These are phyloP conservation scores for Colletotrichum truncatum DNA, from an alignment of 2,329 filamentous ascomycete genomes.

Conservation along the genomic window DNA sequence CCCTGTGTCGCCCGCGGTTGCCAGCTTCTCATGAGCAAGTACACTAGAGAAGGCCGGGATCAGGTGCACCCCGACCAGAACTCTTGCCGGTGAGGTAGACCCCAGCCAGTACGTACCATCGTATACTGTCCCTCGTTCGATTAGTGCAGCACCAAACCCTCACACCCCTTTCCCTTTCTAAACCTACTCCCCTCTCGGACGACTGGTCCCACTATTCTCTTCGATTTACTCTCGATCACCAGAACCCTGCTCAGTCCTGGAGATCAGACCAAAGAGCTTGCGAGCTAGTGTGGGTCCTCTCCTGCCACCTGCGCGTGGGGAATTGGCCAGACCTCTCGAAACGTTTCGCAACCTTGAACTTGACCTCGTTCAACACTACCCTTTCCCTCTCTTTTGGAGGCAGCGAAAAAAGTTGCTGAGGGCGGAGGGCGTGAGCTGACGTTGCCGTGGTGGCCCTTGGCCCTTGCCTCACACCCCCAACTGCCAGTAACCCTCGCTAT, in stretches of 20 bases:
- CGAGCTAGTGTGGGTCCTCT: constrained; percentile 38
- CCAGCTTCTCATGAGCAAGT: no score
- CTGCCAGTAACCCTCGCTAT: not conserved
- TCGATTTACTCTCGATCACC: constrained; percentile 29
- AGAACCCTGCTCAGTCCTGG: constrained; percentile 35
- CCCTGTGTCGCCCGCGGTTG: no score
- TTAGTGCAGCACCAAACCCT: not conserved
- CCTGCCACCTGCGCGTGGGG: constrained; percentile 27
- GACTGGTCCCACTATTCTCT: constrained; percentile 7
- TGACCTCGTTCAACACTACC: constrained; percentile 3
- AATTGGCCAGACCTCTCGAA: constrained; percentile 29
- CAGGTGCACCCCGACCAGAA: no score
- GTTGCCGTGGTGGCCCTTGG: not conserved
- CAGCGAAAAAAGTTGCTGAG: no score
- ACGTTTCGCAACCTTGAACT: constrained; percentile 26
- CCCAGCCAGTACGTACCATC: no score
- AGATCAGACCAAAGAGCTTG: constrained; percentile 45
- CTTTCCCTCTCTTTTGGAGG: not conserved
- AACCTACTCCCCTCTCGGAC: not conserved
- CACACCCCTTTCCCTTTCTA: not conserved
- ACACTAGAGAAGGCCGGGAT: no score
- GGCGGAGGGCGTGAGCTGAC: no score
- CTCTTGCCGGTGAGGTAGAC: no score
- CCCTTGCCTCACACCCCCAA: not conserved
- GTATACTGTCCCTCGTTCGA: no score